Evolutionary conservation across 148 eudicot genomes (phyloP).

Genomic region (Chenopodium berlandieri): DNA sequence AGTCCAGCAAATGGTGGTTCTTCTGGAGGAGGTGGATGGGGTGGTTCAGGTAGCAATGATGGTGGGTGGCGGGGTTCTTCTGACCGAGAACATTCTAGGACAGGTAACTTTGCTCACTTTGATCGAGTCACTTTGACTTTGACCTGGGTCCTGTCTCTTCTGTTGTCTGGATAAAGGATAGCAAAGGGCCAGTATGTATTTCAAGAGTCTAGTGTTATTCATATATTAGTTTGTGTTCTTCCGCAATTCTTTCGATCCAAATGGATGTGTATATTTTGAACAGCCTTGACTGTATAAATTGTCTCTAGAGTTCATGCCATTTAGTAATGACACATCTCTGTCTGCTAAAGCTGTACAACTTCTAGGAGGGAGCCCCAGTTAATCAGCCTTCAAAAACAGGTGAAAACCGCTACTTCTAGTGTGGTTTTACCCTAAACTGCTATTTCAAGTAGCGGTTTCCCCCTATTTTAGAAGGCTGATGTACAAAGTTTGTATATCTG

Average conservation of each 20-base stretch:
- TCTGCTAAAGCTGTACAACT: too few relatives aligned
- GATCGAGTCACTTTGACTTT: background rate
- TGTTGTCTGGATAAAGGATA: background rate
- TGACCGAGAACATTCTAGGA: conserved; percentile 57
- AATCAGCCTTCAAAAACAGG: too few relatives aligned
- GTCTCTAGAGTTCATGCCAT: background rate
- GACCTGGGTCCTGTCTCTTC: background rate
- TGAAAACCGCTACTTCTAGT: too few relatives aligned
- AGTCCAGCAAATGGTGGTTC: conserved; percentile 75
- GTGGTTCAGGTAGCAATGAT: conserved; percentile 49
- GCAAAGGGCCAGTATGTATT: background rate
- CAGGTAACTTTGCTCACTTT: conserved; percentile 41
- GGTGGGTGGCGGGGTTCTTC: conserved; percentile 69
- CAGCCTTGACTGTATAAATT: background rate
- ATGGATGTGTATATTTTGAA: background rate
- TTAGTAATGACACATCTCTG: background rate
- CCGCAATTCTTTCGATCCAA: background rate
- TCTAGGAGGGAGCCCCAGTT: too few relatives aligned
- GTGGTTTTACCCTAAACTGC: too few relatives aligned
- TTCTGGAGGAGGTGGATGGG: conserved; percentile 63
- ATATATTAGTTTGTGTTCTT: background rate
- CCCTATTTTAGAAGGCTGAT: too few relatives aligned
- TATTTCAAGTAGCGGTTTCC: too few relatives aligned
- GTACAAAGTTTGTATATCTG: too few relatives aligned
- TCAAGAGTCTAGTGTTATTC: background rate